Conservation (phyloP, 192 early-diverging fungal species). For the Podila epicladia region DNA sequence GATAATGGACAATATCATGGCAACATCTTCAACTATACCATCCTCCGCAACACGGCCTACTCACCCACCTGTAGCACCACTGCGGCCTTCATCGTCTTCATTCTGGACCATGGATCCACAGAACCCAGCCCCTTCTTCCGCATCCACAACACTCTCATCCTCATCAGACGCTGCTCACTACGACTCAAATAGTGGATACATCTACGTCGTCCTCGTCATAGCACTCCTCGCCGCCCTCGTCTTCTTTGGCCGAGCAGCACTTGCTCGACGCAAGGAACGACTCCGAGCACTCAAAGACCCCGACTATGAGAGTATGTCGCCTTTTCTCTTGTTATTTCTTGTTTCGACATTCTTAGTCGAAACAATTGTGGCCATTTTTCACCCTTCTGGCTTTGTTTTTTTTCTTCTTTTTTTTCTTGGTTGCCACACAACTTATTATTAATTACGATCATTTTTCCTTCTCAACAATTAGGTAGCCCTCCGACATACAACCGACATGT, state of each 20-base stretch:
- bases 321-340: background rate
- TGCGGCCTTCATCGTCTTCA: background rate
- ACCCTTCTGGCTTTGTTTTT: background rate
- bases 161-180: background rate
- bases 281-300: constrained; percentile 11
- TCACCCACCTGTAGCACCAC: background rate
- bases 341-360: background rate
- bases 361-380: background rate
- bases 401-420: background rate
- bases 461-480: constrained; percentile 1
- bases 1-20: background rate
- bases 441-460: background rate
- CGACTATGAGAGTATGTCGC: constrained; percentile 27
- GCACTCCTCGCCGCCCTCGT: constrained; percentile 11
- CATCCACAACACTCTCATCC: background rate
- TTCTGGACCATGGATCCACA: background rate
- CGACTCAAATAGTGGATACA: constrained; percentile 6
- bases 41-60: background rate
- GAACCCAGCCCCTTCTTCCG: background rate
- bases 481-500: constrained; percentile 8
- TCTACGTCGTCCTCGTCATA: constrained; percentile 13
- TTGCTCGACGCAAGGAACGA: constrained; percentile 9
- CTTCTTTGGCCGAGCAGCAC: constrained; percentile 18
- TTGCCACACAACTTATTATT: background rate
- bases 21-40: too few relatives aligned